phyloP scores from a whole-genome alignment of 208 protist genomes.

The Acanthamoeba rhysodes region DNA sequence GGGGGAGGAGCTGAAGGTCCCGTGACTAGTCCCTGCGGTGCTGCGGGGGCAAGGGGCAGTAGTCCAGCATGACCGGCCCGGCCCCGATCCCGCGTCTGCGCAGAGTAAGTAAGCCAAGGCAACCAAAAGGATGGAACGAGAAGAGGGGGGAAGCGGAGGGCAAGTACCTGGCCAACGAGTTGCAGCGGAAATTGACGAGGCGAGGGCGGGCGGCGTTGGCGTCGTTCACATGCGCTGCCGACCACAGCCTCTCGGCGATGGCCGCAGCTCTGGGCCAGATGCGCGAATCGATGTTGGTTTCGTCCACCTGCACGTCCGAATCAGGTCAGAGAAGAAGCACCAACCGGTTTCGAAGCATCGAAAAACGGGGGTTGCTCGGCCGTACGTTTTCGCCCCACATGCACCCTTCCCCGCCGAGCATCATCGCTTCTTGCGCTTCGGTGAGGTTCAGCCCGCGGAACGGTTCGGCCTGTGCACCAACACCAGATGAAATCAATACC shows the following conservation, averaged over 20 bases:
- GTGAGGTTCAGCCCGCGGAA: slow-evolving; percentile 6
- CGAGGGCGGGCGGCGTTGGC: neutral
- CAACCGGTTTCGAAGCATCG: too few species aligned
- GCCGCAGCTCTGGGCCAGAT: slow-evolving; percentile 44
- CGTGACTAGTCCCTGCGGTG: neutral
- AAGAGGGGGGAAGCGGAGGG: too few species aligned
- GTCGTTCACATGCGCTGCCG: neutral
- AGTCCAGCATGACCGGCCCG: slow-evolving; percentile 14
- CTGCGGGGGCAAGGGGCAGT: slow-evolving; percentile 3
- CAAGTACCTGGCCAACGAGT: neutral
- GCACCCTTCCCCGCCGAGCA: slow-evolving; percentile 29
- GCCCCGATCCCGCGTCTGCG: slow-evolving; percentile 20
- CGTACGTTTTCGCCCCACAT: slow-evolving; percentile 71
- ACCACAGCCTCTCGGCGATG: slow-evolving; percentile 47
- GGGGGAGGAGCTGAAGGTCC: neutral
- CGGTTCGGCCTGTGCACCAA: neutral
- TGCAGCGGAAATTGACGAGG: slow-evolving; percentile 57
- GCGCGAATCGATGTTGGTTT: slow-evolving; percentile 51
- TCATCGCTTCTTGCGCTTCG: neutral
- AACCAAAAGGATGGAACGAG: too few species aligned
- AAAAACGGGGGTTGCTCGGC: too few species aligned
- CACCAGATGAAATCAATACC: too few species aligned
- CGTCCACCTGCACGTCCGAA: neutral
- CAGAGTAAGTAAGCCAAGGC: too few species aligned
- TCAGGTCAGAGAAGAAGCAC: neutral